Conservation (phyloP, 2,329 filamentous ascomycete species). For the Stachybotrys chartarum region DNA sequence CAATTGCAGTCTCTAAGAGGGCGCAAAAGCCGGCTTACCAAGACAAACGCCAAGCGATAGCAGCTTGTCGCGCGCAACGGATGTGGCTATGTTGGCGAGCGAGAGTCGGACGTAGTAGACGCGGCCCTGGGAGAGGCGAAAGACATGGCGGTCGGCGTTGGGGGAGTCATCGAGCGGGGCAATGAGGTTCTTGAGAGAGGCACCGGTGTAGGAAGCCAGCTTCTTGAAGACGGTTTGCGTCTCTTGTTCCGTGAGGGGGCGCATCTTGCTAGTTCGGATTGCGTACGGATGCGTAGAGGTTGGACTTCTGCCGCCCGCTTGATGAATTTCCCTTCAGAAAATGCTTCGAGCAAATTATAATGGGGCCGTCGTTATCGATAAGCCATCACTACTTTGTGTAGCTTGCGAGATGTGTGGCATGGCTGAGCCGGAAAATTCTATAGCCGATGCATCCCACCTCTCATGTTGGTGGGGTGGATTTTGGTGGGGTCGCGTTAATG, state of each 20-base stretch:
- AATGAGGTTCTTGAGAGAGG: slow-evolving; percentile 78
- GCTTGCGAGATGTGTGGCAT: neutral
- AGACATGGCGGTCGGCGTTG: slow-evolving; percentile 73
- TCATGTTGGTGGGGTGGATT: neutral
- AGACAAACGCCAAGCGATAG: slow-evolving; percentile 86
- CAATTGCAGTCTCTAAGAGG: neutral
- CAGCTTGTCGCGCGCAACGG: slow-evolving; percentile 72
- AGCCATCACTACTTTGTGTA: no score
- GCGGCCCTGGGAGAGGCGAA: slow-evolving; percentile 72
- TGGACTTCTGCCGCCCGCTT: neutral
- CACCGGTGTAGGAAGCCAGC: slow-evolving; percentile 87
- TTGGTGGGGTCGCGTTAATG: neutral
- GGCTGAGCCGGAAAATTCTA: neutral
- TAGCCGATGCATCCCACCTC: neutral
- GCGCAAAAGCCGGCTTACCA: slow-evolving; percentile 28
- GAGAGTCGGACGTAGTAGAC: slow-evolving; percentile 91
- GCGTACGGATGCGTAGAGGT: neutral
- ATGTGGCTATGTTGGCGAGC: slow-evolving; percentile 85
- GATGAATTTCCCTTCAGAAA: neutral
- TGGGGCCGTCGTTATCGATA: no score
- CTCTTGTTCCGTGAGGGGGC: slow-evolving; percentile 72
- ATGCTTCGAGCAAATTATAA: neutral
- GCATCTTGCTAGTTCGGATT: slow-evolving; percentile 43
- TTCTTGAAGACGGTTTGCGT: slow-evolving; percentile 82
- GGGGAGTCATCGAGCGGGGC: slow-evolving; percentile 61